Base-by-base conservation (phyloP, 176 grass and related monocot species). In the Puya raimondii region DNA sequence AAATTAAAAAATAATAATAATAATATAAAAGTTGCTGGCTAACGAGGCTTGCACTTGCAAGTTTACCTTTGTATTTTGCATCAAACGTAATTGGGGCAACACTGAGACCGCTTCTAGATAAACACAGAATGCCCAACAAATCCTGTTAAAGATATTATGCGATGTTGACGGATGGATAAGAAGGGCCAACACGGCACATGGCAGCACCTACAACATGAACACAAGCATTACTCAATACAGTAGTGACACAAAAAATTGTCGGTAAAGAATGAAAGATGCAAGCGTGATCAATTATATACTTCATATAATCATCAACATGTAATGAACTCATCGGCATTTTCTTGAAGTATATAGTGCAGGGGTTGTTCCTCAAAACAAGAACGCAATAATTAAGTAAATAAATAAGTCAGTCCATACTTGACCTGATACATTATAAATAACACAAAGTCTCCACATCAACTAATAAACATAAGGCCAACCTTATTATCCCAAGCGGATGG, bases 51-150 rank as follows among this genome's bases (percentile, higher is more conserved):
- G 9, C 15, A 56, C 64, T 23, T 7, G 22, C 76, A 33, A 11
- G n/a, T 69, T 64, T 79, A 92, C 94, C 94, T 97, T 92, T 26
- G 86, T 97, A 53, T 97, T 97, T 77, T 97, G 94, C 94, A 97
- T 92, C 77, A 92, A 81, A 67, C 80, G 94, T 66, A 97, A 69
- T 21, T 97, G 94, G 6, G 89, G 94, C 14, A 97, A 72, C 52
- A 97, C 89, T 64, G 94, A 97, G 74, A 97, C 86, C 50, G 94
- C 86, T 90, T 97, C 94, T 78, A 97, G 72, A 74, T 97, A 97
- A 84, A 97, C 94, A 83, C 94, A 90, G 63, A 97, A 97, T 0
- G 89, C 94, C 89, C 94, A 97, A 74, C 76, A 76, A 67, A 97
- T 86, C 72, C 94, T 84, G 77, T 92, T 97, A 10, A 83, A 69